Evolutionary conservation across 2,329 filamentous ascomycete genomes (phyloP), one percentile per base, ranked within the genome.

Genomic region (Colletotrichum tamarilloi): DNA sequence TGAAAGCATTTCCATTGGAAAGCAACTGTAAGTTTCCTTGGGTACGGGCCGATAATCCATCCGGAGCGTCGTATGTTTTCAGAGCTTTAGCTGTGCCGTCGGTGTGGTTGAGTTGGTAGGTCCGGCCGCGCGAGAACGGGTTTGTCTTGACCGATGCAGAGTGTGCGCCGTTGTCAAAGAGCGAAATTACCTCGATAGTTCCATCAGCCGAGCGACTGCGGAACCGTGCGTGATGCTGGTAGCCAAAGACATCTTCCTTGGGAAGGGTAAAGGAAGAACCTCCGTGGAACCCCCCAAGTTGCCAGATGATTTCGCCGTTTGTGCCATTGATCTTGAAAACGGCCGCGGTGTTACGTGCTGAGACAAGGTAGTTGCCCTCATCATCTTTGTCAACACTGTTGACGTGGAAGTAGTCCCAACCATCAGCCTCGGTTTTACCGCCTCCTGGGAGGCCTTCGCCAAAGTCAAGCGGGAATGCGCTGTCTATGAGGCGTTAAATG

Each of bases 381-480:
- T 79, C 75, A 63, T 86, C 84, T 76, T 89, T 89, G 76, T 88
- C 85, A 35, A 90, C 81, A 57, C 87, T 87, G 79, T 90, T 89
- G 79, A 90, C 85, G 77, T 89, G 87, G 77, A 89, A 90, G 75
- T 85, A 89, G 78, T 91, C 88, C 80, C 87, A 90, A 0, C 83
- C 82, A 24, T 77, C 76, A 8, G 77, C 6, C 79, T 78, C 24
- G 72, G 69, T 24, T 75, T 70, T 9, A 71, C 65, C 14, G 26
- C 16, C 8, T 16, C 26, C 16, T 32, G 67, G 63, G 24, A 57
- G 65, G 22, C 77, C 75, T 56, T 75, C 19, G 42, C 19, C 42
- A 49, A 49, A 49, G 19, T 22, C 75, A 38, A 76, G 55, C 32
- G 64, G 26, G 16, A 67, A 30, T 9, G 46, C 16, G 16, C 35